Evolutionary conservation across 106 monocot genomes (phyloP), one percentile per base, ranked within the genome.

Genomic region (Alisma plantagoaquatica): DNA sequence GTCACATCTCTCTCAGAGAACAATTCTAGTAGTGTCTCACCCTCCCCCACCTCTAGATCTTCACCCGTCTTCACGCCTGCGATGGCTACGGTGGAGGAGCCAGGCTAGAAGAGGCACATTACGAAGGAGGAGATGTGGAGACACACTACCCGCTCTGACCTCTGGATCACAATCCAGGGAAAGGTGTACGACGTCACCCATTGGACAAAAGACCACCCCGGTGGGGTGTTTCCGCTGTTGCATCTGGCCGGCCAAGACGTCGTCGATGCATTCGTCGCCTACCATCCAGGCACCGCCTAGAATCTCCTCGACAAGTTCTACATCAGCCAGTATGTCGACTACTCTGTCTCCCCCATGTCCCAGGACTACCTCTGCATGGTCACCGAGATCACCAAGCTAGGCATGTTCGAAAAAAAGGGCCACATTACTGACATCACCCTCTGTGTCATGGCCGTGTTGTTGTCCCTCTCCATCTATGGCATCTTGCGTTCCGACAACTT

Each of bases 261-360:
- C 68, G 82, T 77, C 54, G 82, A 83, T 45, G 73, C 82, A 16
- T 83, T 77, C 70, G 53, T 77, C 49, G 82, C 82, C 33, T 83
- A 63, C 74, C 79, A 80, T 58, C 79, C 79, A 26, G 62, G 27
- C 26, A 38, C 66, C 62, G 74, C 74, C 44, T 80, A 74, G 79
- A 19, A 33, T 15, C 57, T 43, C 21, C 70, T 80, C 47, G 79
- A 80, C 22, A 41, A 38, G 23, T 74, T 70, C 66, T 41, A 46
- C 43, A 16, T 71, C 43, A 70, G 74, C 57, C 41, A 49, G 31
- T 61, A 70, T 62, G 12, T 70, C 53, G 74, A 80, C 50, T 70
- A 80, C 70, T 3, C 30, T 15, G 70, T 74, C 47, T 74, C 79
- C 66, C 42, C 33, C 10, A 74, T 75, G 28, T 80, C 79, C 62